Conservation (phyloP, 805 yeast species). For the Starmera caribaea region DNA sequence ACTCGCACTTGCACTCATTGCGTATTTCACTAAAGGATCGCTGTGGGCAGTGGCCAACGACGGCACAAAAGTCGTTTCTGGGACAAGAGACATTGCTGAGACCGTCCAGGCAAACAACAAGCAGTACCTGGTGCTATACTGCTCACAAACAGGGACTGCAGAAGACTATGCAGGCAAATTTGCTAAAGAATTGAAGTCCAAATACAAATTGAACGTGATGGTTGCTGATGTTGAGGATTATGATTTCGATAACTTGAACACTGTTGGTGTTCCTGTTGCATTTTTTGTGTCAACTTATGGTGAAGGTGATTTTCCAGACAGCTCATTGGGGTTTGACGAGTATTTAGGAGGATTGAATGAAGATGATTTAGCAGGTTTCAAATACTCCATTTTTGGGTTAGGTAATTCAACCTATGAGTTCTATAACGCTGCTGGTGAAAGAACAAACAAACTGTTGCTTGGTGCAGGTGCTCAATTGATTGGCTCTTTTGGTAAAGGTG, state of each 20-base stretch:
- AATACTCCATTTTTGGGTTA: slow-evolving; percentile 75
- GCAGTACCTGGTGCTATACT: slow-evolving; percentile 73
- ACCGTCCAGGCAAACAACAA: slow-evolving; percentile 54
- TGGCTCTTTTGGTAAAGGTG: slow-evolving; percentile 84
- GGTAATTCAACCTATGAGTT: slow-evolving; percentile 94
- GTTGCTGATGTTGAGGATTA: slow-evolving; percentile 83
- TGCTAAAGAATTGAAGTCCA: slow-evolving; percentile 77
- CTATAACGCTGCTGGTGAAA: slow-evolving; percentile 74
- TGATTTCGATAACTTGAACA: slow-evolving; percentile 70
- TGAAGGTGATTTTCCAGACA: slow-evolving; percentile 97
- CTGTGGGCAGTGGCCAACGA: slow-evolving; percentile 33
- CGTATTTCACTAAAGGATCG: slow-evolving; percentile 58
- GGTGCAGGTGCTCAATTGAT: slow-evolving; percentile 64
- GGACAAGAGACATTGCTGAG: slow-evolving; percentile 48
- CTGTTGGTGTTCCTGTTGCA: slow-evolving; percentile 53
- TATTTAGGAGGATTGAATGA: slow-evolving; percentile 47
- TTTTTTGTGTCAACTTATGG: slow-evolving; percentile 91
- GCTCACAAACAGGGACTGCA: slow-evolving; percentile 98
- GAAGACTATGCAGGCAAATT: slow-evolving; percentile 92
- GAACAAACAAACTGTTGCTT: slow-evolving; percentile 38
- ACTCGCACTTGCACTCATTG: slow-evolving; percentile 52
- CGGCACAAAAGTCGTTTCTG: slow-evolving; percentile 23
- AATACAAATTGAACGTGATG: slow-evolving; percentile 75
- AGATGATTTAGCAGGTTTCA: slow-evolving; percentile 46
- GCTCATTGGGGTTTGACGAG: slow-evolving; percentile 73